Evolutionary conservation across 768 basidiomycete species (phyloP).

Genomic region (Pleurotus cornucopiae): DNA sequence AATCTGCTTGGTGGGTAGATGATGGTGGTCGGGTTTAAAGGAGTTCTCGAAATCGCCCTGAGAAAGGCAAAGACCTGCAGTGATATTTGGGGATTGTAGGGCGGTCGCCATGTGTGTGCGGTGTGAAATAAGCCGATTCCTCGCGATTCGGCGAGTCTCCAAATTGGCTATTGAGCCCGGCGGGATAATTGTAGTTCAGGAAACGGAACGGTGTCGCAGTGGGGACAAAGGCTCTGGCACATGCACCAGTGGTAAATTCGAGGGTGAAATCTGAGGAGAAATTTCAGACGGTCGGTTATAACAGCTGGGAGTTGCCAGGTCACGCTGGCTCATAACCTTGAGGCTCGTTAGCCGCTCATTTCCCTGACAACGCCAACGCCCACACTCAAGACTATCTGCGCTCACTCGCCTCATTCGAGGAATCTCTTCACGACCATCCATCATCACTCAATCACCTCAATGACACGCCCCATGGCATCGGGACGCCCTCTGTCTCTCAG

Average conservation of each 20-base stretch:
- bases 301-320: background rate
- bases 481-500: background rate
- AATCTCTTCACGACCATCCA: background rate
- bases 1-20: background rate
- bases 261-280: slow-evolving; percentile 1
- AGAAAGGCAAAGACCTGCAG: background rate
- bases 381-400: background rate
- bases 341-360: background rate
- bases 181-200: slow-evolving; percentile 1
- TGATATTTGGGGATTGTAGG: slow-evolving; percentile 7
- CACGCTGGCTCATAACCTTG: background rate
- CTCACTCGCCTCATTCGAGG: background rate
- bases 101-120: slow-evolving; percentile 4
- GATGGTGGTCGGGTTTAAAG: slow-evolving; percentile 6
- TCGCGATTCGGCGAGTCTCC: slow-evolving; percentile 3
- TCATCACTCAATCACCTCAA: slow-evolving; percentile 1
- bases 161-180: slow-evolving; percentile 3
- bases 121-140: slow-evolving; percentile 3
- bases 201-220: slow-evolving; percentile 7
- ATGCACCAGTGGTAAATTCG: background rate
- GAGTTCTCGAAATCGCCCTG: background rate
- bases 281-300: background rate
- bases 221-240: slow-evolving; percentile 1
- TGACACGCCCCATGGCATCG: background rate
- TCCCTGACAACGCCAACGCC: background rate